These are phyloP conservation scores for Sphenostylis stenocarpa DNA, from an alignment of 306 rosid species.

Conservation along the genomic window DNA sequence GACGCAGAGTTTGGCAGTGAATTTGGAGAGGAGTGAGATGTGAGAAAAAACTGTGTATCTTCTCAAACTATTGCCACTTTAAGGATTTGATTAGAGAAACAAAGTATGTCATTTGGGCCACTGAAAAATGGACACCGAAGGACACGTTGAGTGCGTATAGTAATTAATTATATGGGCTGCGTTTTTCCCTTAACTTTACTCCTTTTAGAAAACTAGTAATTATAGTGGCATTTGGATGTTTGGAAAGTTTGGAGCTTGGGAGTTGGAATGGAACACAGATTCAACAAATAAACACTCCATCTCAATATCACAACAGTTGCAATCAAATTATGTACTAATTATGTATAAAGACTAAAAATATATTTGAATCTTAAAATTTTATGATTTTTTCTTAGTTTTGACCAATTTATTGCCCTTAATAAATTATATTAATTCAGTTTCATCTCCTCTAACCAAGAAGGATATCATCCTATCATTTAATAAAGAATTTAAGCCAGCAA, in stretches of 20 bases:
- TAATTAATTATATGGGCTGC: neutral
- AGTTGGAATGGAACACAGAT: neutral
- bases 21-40: neutral
- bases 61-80: neutral
- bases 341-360: too few relatives aligned
- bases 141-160: too few relatives aligned
- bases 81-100: neutral
- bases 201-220: neutral
- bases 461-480: too few relatives aligned
- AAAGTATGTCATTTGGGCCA: neutral
- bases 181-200: neutral
- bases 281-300: neutral
- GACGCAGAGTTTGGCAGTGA: neutral
- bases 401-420: too few relatives aligned
- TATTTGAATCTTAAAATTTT: too few relatives aligned
- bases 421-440: too few relatives aligned
- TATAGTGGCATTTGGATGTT: neutral
- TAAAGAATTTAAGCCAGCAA: too few relatives aligned
- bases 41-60: neutral
- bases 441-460: too few relatives aligned
- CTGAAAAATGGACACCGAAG: too few relatives aligned
- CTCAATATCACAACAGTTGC: neutral
- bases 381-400: too few relatives aligned
- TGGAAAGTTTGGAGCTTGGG: neutral
- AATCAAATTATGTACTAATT: neutral